Conservation (phyloP, 805 yeast genomes). For the Wickerhamiella cacticola region DNA sequence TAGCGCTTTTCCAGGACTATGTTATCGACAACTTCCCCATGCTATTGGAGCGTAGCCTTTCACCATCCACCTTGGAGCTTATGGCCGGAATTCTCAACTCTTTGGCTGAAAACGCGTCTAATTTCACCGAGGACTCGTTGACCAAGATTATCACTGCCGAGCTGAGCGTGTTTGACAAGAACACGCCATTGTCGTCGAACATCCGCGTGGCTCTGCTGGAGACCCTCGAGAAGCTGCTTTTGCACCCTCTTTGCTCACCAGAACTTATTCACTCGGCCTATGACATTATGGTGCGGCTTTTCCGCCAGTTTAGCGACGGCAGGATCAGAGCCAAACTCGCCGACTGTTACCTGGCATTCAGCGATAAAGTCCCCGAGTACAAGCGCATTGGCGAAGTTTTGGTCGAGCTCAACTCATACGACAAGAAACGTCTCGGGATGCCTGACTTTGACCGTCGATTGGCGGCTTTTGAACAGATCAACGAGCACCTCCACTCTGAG, state of each 20-base stretch:
- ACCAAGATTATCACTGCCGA: slow-evolving; percentile 44
- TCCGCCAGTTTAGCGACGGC: slow-evolving; percentile 46
- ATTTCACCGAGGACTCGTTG: slow-evolving; percentile 44
- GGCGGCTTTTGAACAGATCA: slow-evolving; percentile 51
- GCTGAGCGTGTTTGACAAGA: slow-evolving; percentile 46
- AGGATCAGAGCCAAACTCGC: slow-evolving; percentile 52
- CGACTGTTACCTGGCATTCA: slow-evolving; percentile 48
- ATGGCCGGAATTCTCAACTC: slow-evolving; percentile 20
- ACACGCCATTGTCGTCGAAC: slow-evolving; percentile 37
- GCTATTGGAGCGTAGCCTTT: slow-evolving; percentile 16
- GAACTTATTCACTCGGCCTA: slow-evolving; percentile 29
- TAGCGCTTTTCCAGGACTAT: neutral
- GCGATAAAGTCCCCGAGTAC: slow-evolving; percentile 37
- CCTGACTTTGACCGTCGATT: slow-evolving; percentile 71
- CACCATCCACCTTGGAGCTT: slow-evolving; percentile 13
- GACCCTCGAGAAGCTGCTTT: slow-evolving; percentile 44
- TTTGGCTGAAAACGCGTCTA: slow-evolving; percentile 31
- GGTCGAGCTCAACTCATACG: slow-evolving; percentile 57
- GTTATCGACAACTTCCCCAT: neutral
- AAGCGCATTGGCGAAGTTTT: slow-evolving; percentile 41
- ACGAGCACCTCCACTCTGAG: slow-evolving; percentile 38
- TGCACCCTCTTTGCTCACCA: slow-evolving; percentile 25
- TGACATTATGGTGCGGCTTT: slow-evolving; percentile 42
- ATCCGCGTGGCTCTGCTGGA: slow-evolving; percentile 47
- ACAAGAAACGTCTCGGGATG: slow-evolving; percentile 49